Conservation (phyloP, 176 grass and related monocot species). For the Carex myosuroides region DNA sequence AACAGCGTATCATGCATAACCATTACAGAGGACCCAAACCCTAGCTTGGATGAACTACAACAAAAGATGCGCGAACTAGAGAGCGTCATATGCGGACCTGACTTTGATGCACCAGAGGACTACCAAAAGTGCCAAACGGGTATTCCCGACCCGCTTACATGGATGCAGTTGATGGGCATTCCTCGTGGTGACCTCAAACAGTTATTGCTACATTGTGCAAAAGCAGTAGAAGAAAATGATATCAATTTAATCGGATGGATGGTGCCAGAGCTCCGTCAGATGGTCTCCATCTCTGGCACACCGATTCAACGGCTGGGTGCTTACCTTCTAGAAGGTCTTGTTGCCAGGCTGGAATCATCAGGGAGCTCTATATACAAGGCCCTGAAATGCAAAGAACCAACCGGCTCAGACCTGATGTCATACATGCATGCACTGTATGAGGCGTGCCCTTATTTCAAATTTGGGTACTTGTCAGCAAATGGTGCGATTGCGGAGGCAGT, state of each 20-base stretch:
- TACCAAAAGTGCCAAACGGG: constrained; percentile 30
- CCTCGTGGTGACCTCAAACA: constrained; percentile 56
- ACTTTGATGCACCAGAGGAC: constrained; percentile 37
- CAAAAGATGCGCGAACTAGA: constrained; percentile 59
- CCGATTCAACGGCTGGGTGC: constrained; percentile 68
- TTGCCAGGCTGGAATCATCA: constrained; percentile 49
- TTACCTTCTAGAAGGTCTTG: constrained; percentile 75
- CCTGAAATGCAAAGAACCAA: constrained; percentile 70
- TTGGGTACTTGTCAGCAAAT: constrained; percentile 83
- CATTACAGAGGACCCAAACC: constrained; percentile 53
- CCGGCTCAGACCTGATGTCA: constrained; percentile 55
- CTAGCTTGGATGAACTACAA: constrained; percentile 24
- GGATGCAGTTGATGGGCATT: constrained; percentile 66
- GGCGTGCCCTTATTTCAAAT: constrained; percentile 73
- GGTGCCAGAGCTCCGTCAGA: constrained; percentile 52
- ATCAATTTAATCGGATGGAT: constrained; percentile 21
- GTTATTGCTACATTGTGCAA: constrained; percentile 58
- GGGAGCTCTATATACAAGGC: constrained; percentile 66
- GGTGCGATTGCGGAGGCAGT: constrained; percentile 72
- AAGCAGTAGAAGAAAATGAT: constrained; percentile 55
- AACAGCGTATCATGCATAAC: constrained; percentile 72
- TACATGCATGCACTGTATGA: constrained; percentile 70
- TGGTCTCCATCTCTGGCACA: constrained; percentile 65
- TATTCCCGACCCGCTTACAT: constrained; percentile 34
- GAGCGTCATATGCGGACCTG: constrained; percentile 61